Conservation (phyloP, 352 stramenopile species). For the Phytophthora podocarpi region DNA sequence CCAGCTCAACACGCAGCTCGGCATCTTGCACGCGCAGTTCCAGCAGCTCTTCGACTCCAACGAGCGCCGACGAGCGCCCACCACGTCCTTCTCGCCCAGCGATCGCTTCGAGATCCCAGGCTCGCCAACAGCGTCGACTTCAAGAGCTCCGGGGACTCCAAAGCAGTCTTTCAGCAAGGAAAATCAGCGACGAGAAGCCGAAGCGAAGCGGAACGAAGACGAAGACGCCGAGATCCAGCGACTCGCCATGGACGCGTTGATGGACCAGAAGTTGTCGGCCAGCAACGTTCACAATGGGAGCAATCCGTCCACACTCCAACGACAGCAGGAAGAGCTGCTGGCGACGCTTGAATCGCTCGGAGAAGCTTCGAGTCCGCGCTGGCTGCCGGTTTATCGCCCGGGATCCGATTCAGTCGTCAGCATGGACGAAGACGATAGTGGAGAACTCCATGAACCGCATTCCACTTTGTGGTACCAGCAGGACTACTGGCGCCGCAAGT, state of each 20-base stretch:
- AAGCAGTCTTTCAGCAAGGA: conserved; percentile 13
- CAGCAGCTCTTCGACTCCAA: conserved; percentile 61
- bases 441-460: conserved; percentile 5
- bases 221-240: conserved; percentile 28
- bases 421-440: background rate
- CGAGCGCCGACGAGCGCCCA: conserved; percentile 16
- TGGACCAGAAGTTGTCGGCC: conserved; percentile 34
- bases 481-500: conserved; percentile 61
- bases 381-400: conserved; percentile 12
- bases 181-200: conserved; percentile 6
- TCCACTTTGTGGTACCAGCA: conserved; percentile 53
- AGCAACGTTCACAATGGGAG: background rate
- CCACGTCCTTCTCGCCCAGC: conserved; percentile 35
- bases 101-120: conserved; percentile 48
- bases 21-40: conserved; percentile 59
- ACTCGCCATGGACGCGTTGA: conserved; percentile 38
- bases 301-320: conserved; percentile 5
- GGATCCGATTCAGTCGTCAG: background rate
- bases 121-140: conserved; percentile 19
- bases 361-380: conserved; percentile 3
- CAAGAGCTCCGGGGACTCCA: conserved; percentile 4
- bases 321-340: conserved; percentile 48
- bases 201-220: conserved; percentile 1
- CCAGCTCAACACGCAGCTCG: conserved; percentile 55
- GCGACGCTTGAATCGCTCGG: conserved; percentile 43